phyloP scores from a whole-genome alignment of 2,329 filamentous ascomycete species.

The Cryphonectria japonica region DNA sequence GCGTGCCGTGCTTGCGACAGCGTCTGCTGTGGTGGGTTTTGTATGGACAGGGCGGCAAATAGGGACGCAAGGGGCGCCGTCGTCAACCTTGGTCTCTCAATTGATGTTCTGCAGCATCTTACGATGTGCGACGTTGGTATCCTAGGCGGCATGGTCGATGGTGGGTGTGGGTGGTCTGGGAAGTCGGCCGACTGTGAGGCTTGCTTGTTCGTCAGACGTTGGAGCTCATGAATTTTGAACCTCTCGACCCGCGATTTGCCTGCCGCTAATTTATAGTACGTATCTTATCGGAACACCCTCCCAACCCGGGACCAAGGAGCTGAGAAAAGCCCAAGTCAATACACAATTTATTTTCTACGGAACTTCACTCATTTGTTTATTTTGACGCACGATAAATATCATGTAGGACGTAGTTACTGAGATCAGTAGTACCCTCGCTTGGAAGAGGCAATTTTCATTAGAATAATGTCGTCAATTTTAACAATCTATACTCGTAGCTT shows the following conservation, averaged over 20 bases:
- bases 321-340: not conserved
- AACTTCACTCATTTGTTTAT: not conserved
- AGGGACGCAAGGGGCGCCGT: conserved; percentile 48
- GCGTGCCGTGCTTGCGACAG: conserved; percentile 59
- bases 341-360: not conserved
- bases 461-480: conserved; percentile 28
- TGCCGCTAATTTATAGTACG: conserved; percentile 12
- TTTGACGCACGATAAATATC: not conserved
- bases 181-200: not conserved
- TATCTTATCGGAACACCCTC: conserved; percentile 14
- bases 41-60: conserved; percentile 58
- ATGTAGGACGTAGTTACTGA: not conserved
- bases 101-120: conserved; percentile 37
- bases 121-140: conserved; percentile 38
- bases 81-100: conserved; percentile 21
- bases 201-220: not conserved
- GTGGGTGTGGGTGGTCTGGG: conserved; percentile 8
- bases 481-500: conserved; percentile 28
- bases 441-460: not conserved
- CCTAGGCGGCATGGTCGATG: conserved; percentile 39
- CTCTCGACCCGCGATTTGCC: conserved; percentile 10
- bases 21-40: conserved; percentile 37
- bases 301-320: too few species aligned
- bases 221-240: conserved; percentile 28
- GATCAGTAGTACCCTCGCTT: not conserved